Conservation (phyloP, 768 basidiomycete genomes). For the Infundibulicybe gibba region DNA sequence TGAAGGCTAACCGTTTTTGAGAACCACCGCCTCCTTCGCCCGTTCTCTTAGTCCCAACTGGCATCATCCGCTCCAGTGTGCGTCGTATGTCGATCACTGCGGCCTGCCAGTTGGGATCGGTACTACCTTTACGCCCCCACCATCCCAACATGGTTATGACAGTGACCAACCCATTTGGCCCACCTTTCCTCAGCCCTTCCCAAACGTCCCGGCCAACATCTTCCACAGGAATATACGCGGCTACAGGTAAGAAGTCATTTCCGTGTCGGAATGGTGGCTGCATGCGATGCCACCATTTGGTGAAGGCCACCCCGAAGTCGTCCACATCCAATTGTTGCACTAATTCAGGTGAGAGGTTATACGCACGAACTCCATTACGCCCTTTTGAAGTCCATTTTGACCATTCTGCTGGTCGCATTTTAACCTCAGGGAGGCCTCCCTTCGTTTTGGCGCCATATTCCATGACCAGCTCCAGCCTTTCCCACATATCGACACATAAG, state of each 20-base stretch:
- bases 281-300: too few species aligned
- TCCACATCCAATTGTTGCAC: too few species aligned
- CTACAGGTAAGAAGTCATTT: background rate
- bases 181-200: background rate
- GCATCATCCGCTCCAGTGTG: background rate
- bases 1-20: too few species aligned
- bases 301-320: too few species aligned
- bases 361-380: constrained; percentile 1
- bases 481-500: constrained; percentile 6
- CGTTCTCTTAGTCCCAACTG: background rate
- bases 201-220: too few species aligned
- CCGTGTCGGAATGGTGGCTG: constrained; percentile 3
- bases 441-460: too few species aligned
- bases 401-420: constrained; percentile 9
- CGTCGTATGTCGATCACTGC: background rate
- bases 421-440: background rate
- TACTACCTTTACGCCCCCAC: background rate
- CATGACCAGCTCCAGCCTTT: constrained; percentile 2
- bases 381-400: constrained; percentile 8
- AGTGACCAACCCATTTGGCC: background rate
- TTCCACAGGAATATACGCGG: background rate
- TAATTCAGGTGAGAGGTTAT: too few species aligned
- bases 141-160: background rate
- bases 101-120: background rate
- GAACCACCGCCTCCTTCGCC: too few species aligned